These are phyloP conservation scores for Chaetomium cochliodes DNA, from an alignment of 495 filamentous ascomycete species.

Conservation along the genomic window DNA sequence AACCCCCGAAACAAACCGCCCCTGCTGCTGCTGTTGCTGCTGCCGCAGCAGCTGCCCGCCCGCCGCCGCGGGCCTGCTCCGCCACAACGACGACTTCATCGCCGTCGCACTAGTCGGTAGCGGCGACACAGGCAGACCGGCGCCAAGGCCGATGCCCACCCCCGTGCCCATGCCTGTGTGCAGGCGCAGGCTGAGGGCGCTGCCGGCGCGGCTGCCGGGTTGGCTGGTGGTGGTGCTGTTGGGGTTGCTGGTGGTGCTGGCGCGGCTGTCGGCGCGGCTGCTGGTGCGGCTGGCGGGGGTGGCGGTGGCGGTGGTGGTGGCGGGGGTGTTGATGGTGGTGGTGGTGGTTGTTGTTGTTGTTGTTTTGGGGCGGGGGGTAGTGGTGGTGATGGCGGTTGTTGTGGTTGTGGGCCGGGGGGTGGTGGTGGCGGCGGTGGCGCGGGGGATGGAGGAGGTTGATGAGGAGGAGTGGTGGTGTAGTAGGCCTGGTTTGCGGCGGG, in stretches of 20 bases:
- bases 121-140: conserved; percentile 2
- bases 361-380: no score
- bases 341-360: not conserved
- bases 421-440: not conserved
- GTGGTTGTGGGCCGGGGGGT: not conserved
- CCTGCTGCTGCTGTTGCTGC: no score
- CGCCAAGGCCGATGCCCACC: conserved; percentile 10
- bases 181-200: conserved; percentile 11
- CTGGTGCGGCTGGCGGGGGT: not conserved
- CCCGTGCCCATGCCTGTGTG: conserved; percentile 14
- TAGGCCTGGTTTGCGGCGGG: not conserved
- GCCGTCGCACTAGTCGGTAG: not conserved
- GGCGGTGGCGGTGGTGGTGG: not conserved
- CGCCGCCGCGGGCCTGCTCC: not conserved
- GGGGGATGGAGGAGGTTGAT: not conserved
- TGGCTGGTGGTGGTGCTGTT: not conserved
- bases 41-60: no score
- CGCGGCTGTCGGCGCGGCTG: not conserved
- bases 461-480: not conserved
- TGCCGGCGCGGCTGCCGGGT: not conserved
- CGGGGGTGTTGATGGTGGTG: no score
- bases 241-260: not conserved
- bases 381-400: not conserved
- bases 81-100: not conserved
- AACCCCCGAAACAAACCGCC: not conserved